Evolutionary conservation across 2,329 filamentous ascomycete genomes (phyloP).

Genomic region (Cephalotrichum gorgonifer): DNA sequence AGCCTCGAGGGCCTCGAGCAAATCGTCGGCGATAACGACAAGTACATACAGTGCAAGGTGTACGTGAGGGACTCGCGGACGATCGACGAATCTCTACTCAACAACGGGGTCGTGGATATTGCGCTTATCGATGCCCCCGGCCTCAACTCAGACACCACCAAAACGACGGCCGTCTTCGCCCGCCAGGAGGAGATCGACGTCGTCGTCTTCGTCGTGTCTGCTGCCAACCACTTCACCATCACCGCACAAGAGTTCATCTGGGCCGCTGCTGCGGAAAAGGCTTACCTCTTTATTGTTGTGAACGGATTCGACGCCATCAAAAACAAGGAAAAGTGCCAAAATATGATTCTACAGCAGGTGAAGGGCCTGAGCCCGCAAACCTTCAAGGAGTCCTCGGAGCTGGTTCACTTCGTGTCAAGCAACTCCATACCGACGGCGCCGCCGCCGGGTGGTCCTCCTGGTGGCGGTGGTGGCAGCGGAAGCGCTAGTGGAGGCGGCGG

Average conservation of each 20-base stretch:
- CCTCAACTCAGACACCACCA: conserved; percentile 89
- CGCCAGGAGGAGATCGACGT: conserved; percentile 98
- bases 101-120: conserved; percentile 97
- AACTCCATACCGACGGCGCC: conserved; percentile 77
- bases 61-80: conserved; percentile 85
- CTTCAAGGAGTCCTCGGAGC: conserved; percentile 80
- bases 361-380: conserved; percentile 80
- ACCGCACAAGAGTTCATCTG: conserved; percentile 97
- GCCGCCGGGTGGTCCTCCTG: conserved; percentile 43
- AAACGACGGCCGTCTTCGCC: conserved; percentile 95
- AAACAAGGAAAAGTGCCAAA: conserved; percentile 83
- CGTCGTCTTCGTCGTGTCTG: conserved; percentile 95
- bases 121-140: conserved; percentile 94
- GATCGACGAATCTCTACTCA: conserved; percentile 87
- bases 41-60: conserved; percentile 91
- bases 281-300: conserved; percentile 97
- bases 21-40: conserved; percentile 79
- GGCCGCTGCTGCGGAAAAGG: conserved; percentile 91
- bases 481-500: conserved; percentile 42
- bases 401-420: conserved; percentile 97
- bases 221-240: conserved; percentile 94
- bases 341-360: conserved; percentile 88
- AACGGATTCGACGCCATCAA: conserved; percentile 93
- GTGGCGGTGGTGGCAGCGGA: conserved; percentile 39
- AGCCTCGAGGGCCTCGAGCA: conserved; percentile 68